Evolutionary conservation across 805 yeast genomes (phyloP).

Genomic region (Nakazawaea sp.): DNA sequence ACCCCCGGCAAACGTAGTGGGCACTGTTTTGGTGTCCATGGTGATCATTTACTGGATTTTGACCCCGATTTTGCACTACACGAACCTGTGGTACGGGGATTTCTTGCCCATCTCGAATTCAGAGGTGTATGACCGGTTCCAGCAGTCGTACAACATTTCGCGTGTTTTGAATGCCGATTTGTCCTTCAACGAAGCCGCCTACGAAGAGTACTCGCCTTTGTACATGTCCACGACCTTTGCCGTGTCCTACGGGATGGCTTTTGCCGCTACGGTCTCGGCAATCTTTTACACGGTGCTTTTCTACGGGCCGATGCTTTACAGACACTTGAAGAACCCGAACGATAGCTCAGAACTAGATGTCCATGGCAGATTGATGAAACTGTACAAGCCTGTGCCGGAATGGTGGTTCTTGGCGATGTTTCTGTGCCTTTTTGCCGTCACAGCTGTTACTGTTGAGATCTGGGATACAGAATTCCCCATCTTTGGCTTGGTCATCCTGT

Average conservation of each 20-base stretch:
- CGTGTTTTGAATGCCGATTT: constrained; percentile 37
- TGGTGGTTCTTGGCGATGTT: constrained; percentile 56
- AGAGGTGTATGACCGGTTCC: constrained; percentile 44
- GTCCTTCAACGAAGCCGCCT: constrained; percentile 37
- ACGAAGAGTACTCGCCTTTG: constrained; percentile 56
- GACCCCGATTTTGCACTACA: constrained; percentile 45
- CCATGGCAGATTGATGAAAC: constrained; percentile 40
- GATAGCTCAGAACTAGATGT: constrained; percentile 24
- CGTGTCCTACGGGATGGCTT: constrained; percentile 52
- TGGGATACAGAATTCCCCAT: constrained; percentile 51
- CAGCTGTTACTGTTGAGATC: constrained; percentile 30
- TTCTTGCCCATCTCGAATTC: constrained; percentile 53
- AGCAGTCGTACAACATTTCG: constrained; percentile 40
- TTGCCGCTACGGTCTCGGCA: constrained; percentile 60
- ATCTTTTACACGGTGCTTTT: constrained; percentile 50
- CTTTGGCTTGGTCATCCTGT: constrained; percentile 55
- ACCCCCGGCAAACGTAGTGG: constrained; percentile 46
- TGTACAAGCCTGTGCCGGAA: constrained; percentile 65
- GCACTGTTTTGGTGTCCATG: constrained; percentile 37
- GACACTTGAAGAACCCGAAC: constrained; percentile 27
- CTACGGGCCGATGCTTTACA: constrained; percentile 49
- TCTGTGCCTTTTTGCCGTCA: constrained; percentile 34
- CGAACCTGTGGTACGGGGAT: constrained; percentile 50
- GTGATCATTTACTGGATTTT: constrained; percentile 46
- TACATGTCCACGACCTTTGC: constrained; percentile 53